phyloP scores from a whole-genome alignment of 2,329 filamentous ascomycete genomes.

The Chaetomium sp. region DNA sequence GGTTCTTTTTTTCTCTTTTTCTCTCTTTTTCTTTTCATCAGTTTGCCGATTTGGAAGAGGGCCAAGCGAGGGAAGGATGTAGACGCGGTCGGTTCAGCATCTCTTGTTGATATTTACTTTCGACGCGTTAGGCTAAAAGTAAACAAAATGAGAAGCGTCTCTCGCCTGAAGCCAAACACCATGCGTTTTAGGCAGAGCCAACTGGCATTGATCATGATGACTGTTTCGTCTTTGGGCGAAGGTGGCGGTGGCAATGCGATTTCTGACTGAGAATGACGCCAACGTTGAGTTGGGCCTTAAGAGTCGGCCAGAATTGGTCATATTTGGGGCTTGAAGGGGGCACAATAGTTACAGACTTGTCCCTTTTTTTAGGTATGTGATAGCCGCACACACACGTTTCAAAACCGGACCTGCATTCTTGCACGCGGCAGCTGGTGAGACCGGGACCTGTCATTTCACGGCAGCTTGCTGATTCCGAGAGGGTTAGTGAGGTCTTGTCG shows the following conservation, averaged over 20 bases:
- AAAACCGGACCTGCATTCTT: conserved; percentile 23
- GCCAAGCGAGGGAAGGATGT: neutral
- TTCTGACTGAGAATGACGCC: neutral
- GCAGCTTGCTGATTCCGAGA: neutral
- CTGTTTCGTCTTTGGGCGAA: conserved; percentile 24
- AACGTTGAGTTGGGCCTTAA: neutral
- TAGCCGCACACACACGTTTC: conserved; percentile 21
- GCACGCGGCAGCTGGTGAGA: conserved; percentile 6
- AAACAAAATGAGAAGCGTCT: conserved; percentile 26
- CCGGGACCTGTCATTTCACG: neutral
- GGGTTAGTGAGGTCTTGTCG: neutral
- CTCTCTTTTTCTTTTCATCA: conserved; percentile 3
- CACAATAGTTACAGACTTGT: conserved; percentile 17
- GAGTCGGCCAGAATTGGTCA: neutral
- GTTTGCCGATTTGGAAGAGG: conserved; percentile 12
- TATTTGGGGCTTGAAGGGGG: conserved; percentile 10
- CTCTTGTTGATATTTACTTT: conserved; percentile 19
- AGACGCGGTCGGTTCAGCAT: neutral
- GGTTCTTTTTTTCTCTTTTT: conserved; percentile 24
- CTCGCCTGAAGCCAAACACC: neutral
- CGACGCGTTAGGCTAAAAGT: conserved; percentile 24
- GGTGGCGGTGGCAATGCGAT: conserved; percentile 20
- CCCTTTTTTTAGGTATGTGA: conserved; percentile 24
- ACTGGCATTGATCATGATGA: conserved; percentile 22
- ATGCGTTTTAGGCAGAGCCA: conserved; percentile 6